Evolutionary conservation across 371 early-diverging fungal genomes (phyloP), one percentile per base, ranked within the genome.

Genomic region (Syncephalastrum sp.): DNA sequence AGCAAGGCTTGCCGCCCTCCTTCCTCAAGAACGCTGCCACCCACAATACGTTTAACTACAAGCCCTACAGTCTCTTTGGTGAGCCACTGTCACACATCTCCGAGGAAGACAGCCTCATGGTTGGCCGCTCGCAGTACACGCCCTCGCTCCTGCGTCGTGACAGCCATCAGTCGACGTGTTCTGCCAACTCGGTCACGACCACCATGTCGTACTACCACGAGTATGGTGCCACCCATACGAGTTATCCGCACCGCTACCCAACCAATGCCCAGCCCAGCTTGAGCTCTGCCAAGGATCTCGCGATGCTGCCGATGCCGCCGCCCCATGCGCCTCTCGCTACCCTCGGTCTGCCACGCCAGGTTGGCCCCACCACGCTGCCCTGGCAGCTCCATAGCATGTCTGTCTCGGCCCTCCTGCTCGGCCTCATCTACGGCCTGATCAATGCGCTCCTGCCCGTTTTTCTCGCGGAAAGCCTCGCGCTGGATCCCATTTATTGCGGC

Each of bases 21-120:
- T 62, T 74, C 6, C 49, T 70, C 3, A 74, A 74, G 52, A 70
- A 70, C 46, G 67, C 68, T 4, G 60, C 64, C 12, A 52, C 57
- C 24, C 44, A 47, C 16, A 50, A 49, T 13, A 29, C 61, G 5
- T 38, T 59, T 33, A 59, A 54, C n/a, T 76, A 76, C 42, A 63
- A 70, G 14, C 76, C 76, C 10, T 76, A 76, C 51, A 76, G 76
- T 53, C 57, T 76, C n/a, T 76, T 76, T 63, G 76, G 67, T 1
- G 76, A 76, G 41, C 69, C 69, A 41, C 50, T 76, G 5, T 76
- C 76, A 0, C 73, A 76, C 29, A 76, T 76, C 17, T 76, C 76
- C 5, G 76, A 75, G 45, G 76, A 75, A 61, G 75, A 72, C 38
- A 61, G 64, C 0, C 70, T 68, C 50, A 63, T 67, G 61, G 49